Evolutionary conservation across 805 yeast species (phyloP), one percentile per base, ranked within the genome.

Genomic region (Teunomyces aglyptinius): DNA sequence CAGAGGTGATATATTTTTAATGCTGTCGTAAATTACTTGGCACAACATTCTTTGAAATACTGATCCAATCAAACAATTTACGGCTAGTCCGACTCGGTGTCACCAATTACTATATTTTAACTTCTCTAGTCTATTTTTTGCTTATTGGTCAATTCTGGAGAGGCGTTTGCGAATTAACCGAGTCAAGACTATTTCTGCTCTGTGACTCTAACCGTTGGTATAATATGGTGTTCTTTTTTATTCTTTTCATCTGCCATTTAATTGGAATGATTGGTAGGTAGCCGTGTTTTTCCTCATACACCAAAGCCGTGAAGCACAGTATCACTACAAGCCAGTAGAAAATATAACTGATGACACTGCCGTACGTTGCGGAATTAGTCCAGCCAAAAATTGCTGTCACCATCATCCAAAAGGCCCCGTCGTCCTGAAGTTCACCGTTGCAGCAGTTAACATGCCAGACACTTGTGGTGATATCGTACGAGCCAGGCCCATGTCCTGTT

Each of bases 391-490:
- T 72, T 1, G 96, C 97, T 29, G 91, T 89, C 57, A 87, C 75
- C 29, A 90, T 71, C 96, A 89, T 89, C 96, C 96, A 90, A 27
- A 84, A 81, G 3, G 96, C 96, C 59, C 90, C 97, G n/a, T 79
- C 86, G 12, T 58, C 55, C 13, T 52, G 55, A 18, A 52, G 43
- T 54, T 87, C 85, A 19, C 96, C 95, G 63, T 89, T 89, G 68
- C 97, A 90, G 64, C 96, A 89, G 66, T 90, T 89, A 20, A 90
- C 96, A 63, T 90, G 97, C 97, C 97, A 90, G 2, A 90, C 83
- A 5, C 94, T 82, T 41, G 75, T 78, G 16, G 78, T 54, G 18
- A 90, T 83, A 58, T 90, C 96, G 59, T 90, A 90, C 0, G 95
- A 86, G 0, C 97, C 97, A 0, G 96, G 96, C 0, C 97, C 97